Evolutionary conservation across 306 rosid genomes (phyloP).

Genomic region (Canavalia gladiata): DNA sequence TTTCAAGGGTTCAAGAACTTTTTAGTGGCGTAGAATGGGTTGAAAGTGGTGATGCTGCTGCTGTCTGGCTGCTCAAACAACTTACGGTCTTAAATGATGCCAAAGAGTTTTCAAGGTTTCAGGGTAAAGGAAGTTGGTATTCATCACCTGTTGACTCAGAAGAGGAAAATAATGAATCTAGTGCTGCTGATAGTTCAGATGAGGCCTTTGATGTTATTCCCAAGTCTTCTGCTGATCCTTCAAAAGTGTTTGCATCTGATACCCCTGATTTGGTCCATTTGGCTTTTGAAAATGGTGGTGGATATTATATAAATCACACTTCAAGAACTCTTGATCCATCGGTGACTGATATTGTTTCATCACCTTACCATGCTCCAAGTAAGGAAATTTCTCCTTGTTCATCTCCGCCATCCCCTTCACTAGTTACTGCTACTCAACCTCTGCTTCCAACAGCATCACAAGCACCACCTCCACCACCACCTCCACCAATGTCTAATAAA

Average conservation of each 20-base stretch:
- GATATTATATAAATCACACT: conserved; percentile 50
- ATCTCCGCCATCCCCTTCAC: conserved; percentile 48
- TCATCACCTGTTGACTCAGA: conserved; percentile 94
- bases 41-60: conserved; percentile 87
- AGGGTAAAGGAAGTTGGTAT: conserved; percentile 75
- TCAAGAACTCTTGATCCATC: conserved; percentile 56
- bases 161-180: conserved; percentile 87
- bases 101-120: conserved; percentile 84
- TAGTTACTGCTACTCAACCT: conserved; percentile 19
- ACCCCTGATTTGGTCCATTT: conserved; percentile 56
- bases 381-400: conserved; percentile 57
- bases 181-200: conserved; percentile 95
- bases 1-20: conserved; percentile 97
- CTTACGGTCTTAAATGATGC: conserved; percentile 79
- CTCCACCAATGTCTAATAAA: conserved; percentile 18
- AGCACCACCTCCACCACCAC: conserved; percentile 36
- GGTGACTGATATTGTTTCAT: conserved; percentile 38
- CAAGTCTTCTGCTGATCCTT: conserved; percentile 61
- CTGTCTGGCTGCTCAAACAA: conserved; percentile 93
- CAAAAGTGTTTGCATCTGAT: conserved; percentile 57
- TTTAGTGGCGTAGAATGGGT: conserved; percentile 93
- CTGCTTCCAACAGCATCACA: conserved; percentile 26
- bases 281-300: conserved; percentile 58
- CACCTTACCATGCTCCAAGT: conserved; percentile 48
- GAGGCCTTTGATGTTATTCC: conserved; percentile 80